Percentiles rank a stretch among this genome's conserved stretches.
Evolutionary conservation across 2,329 filamentous ascomycete genomes (phyloP).

Genomic region (Juglanconis oblonga): DNA sequence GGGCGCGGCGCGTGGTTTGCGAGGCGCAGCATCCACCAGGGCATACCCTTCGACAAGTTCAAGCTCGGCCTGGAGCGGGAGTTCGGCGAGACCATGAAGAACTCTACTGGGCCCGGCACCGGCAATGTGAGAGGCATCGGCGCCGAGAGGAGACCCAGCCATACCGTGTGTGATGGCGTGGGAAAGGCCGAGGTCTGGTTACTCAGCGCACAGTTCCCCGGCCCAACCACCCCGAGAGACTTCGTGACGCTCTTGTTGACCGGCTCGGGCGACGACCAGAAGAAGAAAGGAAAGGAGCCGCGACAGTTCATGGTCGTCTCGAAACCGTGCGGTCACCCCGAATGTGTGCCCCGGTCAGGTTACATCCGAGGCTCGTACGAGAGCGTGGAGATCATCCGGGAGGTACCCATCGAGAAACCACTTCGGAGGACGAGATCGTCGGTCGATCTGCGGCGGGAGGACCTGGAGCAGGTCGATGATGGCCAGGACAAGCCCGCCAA

Average conservation of each 20-base stretch:
- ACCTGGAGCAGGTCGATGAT: conserved; percentile 24
- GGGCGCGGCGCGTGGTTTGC: conserved; percentile 89
- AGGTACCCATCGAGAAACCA: conserved; percentile 61
- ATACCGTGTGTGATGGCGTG: conserved; percentile 52
- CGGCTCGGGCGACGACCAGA: conserved; percentile 17
- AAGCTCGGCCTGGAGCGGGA: conserved; percentile 73
- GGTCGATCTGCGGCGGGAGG: conserved; percentile 36
- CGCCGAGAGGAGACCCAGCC: conserved; percentile 71
- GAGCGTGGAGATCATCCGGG: conserved; percentile 85
- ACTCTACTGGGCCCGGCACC: conserved; percentile 59
- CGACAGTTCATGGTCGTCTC: conserved; percentile 85
- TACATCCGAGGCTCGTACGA: conserved; percentile 86
- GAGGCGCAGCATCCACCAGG: conserved; percentile 76
- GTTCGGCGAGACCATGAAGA: conserved; percentile 68
- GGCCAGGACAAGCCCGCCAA: conserved; percentile 26
- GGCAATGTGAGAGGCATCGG: conserved; percentile 82
- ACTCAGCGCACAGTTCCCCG: conserved; percentile 84
- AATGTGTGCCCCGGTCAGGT: conserved; percentile 65
- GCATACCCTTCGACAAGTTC: conserved; percentile 74
- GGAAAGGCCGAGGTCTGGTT: conserved; percentile 75
- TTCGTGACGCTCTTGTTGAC: conserved; percentile 79
- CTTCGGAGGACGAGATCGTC: conserved; percentile 42
- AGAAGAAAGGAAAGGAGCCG: conserved; percentile 33
- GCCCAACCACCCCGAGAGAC: conserved; percentile 82
- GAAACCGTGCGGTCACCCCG: conserved; percentile 75